Evolutionary conservation across 345 rosid genomes (phyloP), one percentile per base, ranked within the genome.

Genomic region (Passiflora organensis): DNA sequence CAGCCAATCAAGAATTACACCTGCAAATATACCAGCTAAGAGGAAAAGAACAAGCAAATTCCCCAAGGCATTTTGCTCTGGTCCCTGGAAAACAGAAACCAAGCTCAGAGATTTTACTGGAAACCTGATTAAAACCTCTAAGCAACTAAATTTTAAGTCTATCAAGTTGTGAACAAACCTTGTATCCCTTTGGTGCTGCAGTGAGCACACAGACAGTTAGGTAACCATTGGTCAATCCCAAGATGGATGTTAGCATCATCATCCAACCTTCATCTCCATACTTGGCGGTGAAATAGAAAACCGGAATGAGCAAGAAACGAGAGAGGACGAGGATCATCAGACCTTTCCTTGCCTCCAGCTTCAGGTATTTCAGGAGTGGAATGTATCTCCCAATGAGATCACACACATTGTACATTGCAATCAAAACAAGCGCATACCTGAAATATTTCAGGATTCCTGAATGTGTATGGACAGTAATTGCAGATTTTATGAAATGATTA

Each of bases 251-350:
- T 23, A 87, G 75, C 69, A 83, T 56, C 37, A 85, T 74, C 96
- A 85, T 91, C 91, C 86, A 91, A 21, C 97, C 97, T 51, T 87
- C 89, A 54, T 76, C 85, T 0, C 82, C 97, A 5, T 82, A 85
- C 57, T 76, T 87, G 9, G 87, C 88, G 0, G 90, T 84, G 63
- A 87, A 80, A 64, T 91, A 91, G 68, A 91, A 87, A 0, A 88
- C 90, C 0, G 96, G 96, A 16, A 85, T 24, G 2, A 91, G 73
- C 39, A 76, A 43, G 41, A 79, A 68, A 8, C 96, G 89, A 13
- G 79, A 67, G 10, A 82, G 23, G 55, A 66, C 70, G 12, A 71
- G 80, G 0, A 4, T 22, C 25, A 32, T 75, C 13, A 91, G 80
- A 58, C 76, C 78, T 69, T 64, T 87, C 53, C 96, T 62, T 0